phyloP scores from a whole-genome alignment of 2,329 filamentous ascomycete genomes.

The Orbilia brochopaga region DNA sequence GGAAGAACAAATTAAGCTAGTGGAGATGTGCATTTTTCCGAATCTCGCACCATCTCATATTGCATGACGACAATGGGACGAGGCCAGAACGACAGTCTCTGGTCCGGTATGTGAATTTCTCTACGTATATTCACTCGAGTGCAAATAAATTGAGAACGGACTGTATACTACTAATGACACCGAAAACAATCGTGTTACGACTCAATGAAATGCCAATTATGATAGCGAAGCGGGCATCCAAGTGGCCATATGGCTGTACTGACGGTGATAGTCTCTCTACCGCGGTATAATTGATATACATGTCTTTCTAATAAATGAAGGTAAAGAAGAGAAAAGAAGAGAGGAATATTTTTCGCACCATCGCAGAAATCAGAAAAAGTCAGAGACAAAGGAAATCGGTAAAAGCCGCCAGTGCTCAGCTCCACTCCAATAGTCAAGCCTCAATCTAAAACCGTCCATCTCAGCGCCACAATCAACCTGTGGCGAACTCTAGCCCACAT shows the following conservation, averaged over 20 bases:
- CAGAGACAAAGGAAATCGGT: not conserved
- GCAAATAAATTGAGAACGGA: slow-evolving; percentile 9
- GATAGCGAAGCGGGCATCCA: not conserved
- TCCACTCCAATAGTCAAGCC: not conserved
- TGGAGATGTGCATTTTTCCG: slow-evolving; percentile 1
- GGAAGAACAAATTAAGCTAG: slow-evolving; percentile 2
- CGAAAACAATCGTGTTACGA: not conserved
- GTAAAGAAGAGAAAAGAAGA: not conserved
- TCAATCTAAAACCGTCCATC: not conserved
- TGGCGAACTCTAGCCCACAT: not conserved
- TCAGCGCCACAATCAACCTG: not conserved
- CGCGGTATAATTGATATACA: not conserved
- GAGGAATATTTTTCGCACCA: slow-evolving; percentile 26
- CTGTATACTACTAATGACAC: slow-evolving; percentile 42
- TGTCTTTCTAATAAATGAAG: not conserved
- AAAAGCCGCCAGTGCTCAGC: not conserved
- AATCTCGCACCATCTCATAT: not conserved
- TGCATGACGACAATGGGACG: not conserved
- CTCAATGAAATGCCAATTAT: not conserved
- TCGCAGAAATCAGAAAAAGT: slow-evolving; percentile 21
- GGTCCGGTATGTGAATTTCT: not conserved
- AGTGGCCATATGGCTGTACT: not conserved
- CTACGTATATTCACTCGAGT: not conserved
- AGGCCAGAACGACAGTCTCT: not conserved
- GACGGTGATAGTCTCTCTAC: not conserved